Evolutionary conservation across 345 rosid species (phyloP).

Genomic region (Camelina laxa): DNA sequence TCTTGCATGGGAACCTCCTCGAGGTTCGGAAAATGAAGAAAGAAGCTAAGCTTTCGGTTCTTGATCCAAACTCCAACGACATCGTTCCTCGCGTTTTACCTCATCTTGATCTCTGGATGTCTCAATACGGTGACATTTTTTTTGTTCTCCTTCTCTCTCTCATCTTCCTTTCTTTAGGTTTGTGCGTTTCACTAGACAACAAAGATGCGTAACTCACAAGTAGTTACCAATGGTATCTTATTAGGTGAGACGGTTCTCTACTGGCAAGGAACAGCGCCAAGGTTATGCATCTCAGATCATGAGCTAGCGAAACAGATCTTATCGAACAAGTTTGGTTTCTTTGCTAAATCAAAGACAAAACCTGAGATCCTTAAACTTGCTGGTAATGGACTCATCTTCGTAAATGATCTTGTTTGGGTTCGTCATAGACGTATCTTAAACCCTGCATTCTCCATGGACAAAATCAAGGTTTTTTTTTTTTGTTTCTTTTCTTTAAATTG

Average conservation of each 20-base stretch:
- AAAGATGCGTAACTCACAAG: conserved; percentile 22
- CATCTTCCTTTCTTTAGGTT: background rate
- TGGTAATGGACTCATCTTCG: conserved; percentile 50
- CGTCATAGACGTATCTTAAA: conserved; percentile 50
- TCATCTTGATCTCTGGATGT: conserved; percentile 33
- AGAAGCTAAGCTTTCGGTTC: conserved; percentile 34
- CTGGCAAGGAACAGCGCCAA: conserved; percentile 55
- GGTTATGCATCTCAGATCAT: conserved; percentile 47
- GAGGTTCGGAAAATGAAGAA: conserved; percentile 36
- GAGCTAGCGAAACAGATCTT: conserved; percentile 51
- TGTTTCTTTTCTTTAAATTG: background rate
- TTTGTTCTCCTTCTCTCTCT: background rate
- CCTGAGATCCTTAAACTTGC: conserved; percentile 32
- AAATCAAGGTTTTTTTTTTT: conserved; percentile 48
- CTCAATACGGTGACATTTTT: conserved; percentile 36
- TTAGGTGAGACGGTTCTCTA: conserved; percentile 54
- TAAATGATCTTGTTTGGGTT: conserved; percentile 50
- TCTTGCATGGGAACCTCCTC: conserved; percentile 29
- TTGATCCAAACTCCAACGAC: conserved; percentile 34
- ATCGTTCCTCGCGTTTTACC: conserved; percentile 36
- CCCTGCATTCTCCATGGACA: conserved; percentile 56
- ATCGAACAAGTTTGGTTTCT: conserved; percentile 52
- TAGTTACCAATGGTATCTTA: conserved; percentile 8
- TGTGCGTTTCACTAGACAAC: background rate
- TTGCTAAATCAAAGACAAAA: conserved; percentile 35